Percentiles rank a stretch among this genome's conserved stretches.
These are phyloP conservation scores for Penicillium sp. DNA, from an alignment of 2,329 filamentous ascomycete species.

Conservation along the genomic window DNA sequence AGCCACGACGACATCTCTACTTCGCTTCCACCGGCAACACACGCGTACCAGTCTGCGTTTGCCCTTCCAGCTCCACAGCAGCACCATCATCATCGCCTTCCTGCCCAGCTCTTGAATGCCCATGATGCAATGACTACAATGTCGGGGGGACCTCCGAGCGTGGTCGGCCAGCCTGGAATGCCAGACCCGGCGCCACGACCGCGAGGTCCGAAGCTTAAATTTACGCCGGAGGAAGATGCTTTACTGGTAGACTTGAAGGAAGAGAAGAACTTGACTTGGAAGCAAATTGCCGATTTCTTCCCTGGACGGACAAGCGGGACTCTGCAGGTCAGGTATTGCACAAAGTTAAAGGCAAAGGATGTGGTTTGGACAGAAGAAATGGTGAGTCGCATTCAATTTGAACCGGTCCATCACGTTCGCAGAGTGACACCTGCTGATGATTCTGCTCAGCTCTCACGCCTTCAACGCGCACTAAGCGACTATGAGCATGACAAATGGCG, in stretches of 20 bases:
- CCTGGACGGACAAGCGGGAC: constrained; percentile 85
- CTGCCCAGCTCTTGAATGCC: constrained; percentile 57
- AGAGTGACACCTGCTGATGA: background rate
- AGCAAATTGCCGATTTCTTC: constrained; percentile 95
- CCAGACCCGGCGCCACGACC: constrained; percentile 73
- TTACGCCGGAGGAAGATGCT: constrained; percentile 85
- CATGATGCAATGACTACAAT: constrained; percentile 45
- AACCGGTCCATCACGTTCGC: background rate
- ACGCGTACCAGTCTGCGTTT: constrained; percentile 36
- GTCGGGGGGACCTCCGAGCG: constrained; percentile 65
- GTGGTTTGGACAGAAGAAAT: constrained; percentile 91
- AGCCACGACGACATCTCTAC: constrained; percentile 28
- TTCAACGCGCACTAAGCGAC: constrained; percentile 36
- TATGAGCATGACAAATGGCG: constrained; percentile 72
- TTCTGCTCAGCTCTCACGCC: constrained; percentile 29
- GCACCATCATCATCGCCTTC: constrained; percentile 77
- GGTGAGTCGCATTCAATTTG: constrained; percentile 46
- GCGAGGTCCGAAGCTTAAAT: constrained; percentile 84
- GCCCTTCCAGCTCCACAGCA: constrained; percentile 47
- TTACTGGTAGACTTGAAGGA: constrained; percentile 86
- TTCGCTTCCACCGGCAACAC: constrained; percentile 24
- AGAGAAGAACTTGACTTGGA: constrained; percentile 92
- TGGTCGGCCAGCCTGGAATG: constrained; percentile 84
- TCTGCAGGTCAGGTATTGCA: constrained; percentile 89
- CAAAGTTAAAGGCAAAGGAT: constrained; percentile 88